These are phyloP conservation scores for Eucalyptus pauciflora DNA, from an alignment of 345 rosid species.

Conservation along the genomic window DNA sequence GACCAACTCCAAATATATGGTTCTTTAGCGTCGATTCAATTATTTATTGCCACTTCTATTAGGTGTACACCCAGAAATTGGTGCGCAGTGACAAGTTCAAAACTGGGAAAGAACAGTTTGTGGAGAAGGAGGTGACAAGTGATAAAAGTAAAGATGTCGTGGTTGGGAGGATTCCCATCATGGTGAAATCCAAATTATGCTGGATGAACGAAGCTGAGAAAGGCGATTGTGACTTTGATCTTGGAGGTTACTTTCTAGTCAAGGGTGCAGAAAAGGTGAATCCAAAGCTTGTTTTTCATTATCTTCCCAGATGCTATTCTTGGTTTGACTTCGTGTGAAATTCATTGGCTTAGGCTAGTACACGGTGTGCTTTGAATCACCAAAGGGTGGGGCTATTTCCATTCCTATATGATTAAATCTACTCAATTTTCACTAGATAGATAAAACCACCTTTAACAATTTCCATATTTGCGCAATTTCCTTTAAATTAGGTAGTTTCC, in stretches of 20 bases:
- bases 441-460: background rate
- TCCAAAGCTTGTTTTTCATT: background rate
- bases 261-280: constrained; percentile 93
- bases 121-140: constrained; percentile 19
- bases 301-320: background rate
- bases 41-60: constrained; percentile 4
- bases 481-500: background rate
- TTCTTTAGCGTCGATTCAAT: background rate
- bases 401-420: background rate
- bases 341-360: background rate
- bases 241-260: constrained; percentile 78
- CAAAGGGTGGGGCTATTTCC: background rate
- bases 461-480: background rate
- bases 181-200: constrained; percentile 78
- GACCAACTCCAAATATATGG: background rate
- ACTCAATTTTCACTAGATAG: background rate
- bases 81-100: constrained; percentile 70
- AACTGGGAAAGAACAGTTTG: constrained; percentile 53
- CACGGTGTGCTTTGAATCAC: background rate
- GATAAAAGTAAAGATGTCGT: constrained; percentile 35
- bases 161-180: constrained; percentile 79
- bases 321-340: background rate
- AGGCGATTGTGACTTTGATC: constrained; percentile 83
- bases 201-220: constrained; percentile 45
- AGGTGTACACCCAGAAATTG: constrained; percentile 41